Base-by-base conservation (phyloP, 164 flowering plant genomes). In the Aristolochia fimbriata region DNA sequence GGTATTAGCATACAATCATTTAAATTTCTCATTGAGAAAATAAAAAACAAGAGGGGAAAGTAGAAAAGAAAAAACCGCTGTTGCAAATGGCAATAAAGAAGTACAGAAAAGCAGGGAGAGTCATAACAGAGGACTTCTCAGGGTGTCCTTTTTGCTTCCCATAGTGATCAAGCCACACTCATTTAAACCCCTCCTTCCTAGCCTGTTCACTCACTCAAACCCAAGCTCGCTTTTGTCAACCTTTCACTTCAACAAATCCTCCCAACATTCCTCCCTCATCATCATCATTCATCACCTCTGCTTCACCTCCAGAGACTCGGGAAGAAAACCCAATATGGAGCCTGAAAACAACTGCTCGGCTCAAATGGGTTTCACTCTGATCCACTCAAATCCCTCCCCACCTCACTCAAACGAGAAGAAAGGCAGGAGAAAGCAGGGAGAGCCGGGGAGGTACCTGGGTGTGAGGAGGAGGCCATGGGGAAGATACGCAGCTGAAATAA, bases 391-490 rank as follows among this genome's bases (percentile, higher is more conserved):
- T 54, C 58, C 62, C 41, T 22, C 69, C 15, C 52, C 59, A 27
- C 30, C 48, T 14, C 5, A 17, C 23, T 46, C 65, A 46, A 62
- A 46, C 27, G 59, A 62, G 65, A 62, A 57, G 53, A 62, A 49
- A 75, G 94, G 98, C 21, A 59, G 91, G 49, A 70, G 82, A 53
- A 88, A 82, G 70, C 88, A 82, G 58, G 76, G 83, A 0, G 96
- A 89, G 47, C 94, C 98, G 20, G 96, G 98, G 31, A 73, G 91
- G 74, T 92, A 85, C 62, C 85, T 92, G 10, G 98, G 98, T 0
- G 96, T 92, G 13, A 70, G 98, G 43, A 60, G 98, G 41, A 62
- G 96, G 30, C 98, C 98, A 0, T 92, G 98, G 96, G 98, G 98
- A 0, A 66, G 98, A 47, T 92, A 92, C 62, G 98, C 96, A 7